Conservation (phyloP, 805 yeast species). For the Wickerhamiella hasegawae region DNA sequence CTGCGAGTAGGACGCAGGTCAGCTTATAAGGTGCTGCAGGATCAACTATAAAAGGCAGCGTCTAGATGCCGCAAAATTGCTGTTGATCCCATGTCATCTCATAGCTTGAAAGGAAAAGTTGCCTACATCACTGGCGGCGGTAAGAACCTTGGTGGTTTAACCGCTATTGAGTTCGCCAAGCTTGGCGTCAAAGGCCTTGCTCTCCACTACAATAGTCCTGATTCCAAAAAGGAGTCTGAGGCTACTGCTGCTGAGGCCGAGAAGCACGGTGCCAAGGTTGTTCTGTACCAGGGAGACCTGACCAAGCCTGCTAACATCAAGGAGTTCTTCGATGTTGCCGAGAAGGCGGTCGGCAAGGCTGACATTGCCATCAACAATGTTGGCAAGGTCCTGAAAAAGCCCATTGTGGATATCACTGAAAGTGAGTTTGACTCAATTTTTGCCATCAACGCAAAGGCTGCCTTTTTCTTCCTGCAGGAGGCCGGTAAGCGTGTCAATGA, state of each 20-base stretch:
- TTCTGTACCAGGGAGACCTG: slow-evolving; percentile 28
- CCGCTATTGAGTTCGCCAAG: slow-evolving; percentile 38
- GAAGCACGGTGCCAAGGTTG: slow-evolving; percentile 27
- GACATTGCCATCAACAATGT: slow-evolving; percentile 55
- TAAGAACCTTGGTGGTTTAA: slow-evolving; percentile 41
- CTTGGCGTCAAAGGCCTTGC: slow-evolving; percentile 35
- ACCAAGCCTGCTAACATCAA: slow-evolving; percentile 27
- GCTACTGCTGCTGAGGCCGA: slow-evolving; percentile 25
- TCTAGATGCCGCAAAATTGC: too few species aligned
- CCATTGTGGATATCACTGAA: slow-evolving; percentile 34
- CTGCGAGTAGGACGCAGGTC: too few species aligned
- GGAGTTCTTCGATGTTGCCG: slow-evolving; percentile 32
- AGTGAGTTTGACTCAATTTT: slow-evolving; percentile 41
- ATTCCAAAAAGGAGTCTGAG: slow-evolving; percentile 25
- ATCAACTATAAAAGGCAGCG: too few species aligned
- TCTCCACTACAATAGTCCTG: slow-evolving; percentile 37
- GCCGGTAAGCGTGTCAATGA: slow-evolving; percentile 36
- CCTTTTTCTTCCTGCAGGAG: slow-evolving; percentile 44
- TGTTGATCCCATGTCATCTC: too few species aligned
- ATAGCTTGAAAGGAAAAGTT: slow-evolving; percentile 26
- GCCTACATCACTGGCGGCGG: slow-evolving; percentile 46
- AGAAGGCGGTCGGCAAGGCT: slow-evolving; percentile 30
- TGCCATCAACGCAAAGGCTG: slow-evolving; percentile 37
- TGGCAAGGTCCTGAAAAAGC: slow-evolving; percentile 51
- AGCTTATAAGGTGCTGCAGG: too few species aligned